phyloP scores from a whole-genome alignment of 371 early-diverging fungal species.

The Funneliformis caledonium region DNA sequence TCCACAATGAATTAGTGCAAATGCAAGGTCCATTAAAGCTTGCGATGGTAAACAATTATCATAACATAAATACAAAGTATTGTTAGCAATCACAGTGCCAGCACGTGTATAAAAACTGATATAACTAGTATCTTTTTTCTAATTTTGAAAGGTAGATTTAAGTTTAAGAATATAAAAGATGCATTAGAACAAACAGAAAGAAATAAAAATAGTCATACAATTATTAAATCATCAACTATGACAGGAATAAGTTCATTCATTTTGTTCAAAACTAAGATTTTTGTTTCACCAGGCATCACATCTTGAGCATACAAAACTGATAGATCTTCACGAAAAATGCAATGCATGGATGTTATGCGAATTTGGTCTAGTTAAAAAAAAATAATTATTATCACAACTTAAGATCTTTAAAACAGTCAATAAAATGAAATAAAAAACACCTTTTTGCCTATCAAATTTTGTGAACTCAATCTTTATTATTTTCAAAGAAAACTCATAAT shows the following conservation, averaged over 20 bases:
- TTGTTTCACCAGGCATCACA: slow-evolving; percentile 19
- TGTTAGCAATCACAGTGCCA: slow-evolving; percentile 30
- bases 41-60: slow-evolving; percentile 35
- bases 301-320: slow-evolving; percentile 32
- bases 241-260: slow-evolving; percentile 28
- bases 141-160: slow-evolving; percentile 14
- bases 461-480: slow-evolving; percentile 33
- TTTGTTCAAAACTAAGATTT: slow-evolving; percentile 30
- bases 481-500: not conserved
- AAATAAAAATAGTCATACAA: slow-evolving; percentile 1
- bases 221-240: not conserved
- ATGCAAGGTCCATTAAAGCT: slow-evolving; percentile 25
- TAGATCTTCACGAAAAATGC: slow-evolving; percentile 15
- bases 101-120: slow-evolving; percentile 36
- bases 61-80: slow-evolving; percentile 32
- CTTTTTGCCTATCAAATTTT: slow-evolving; percentile 15
- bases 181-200: not conserved
- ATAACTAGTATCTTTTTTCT: slow-evolving; percentile 22
- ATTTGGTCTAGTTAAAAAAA: slow-evolving; percentile 26
- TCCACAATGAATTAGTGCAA: slow-evolving; percentile 36
- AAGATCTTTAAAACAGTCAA: not conserved
- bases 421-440: slow-evolving; percentile 1
- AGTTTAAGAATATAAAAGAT: not conserved
- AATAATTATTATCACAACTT: too few relatives aligned
- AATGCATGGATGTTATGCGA: slow-evolving; percentile 23